These are phyloP conservation scores for Thelephora terrestris DNA, from an alignment of 1,284 basidiomycete genomes.

Conservation along the genomic window DNA sequence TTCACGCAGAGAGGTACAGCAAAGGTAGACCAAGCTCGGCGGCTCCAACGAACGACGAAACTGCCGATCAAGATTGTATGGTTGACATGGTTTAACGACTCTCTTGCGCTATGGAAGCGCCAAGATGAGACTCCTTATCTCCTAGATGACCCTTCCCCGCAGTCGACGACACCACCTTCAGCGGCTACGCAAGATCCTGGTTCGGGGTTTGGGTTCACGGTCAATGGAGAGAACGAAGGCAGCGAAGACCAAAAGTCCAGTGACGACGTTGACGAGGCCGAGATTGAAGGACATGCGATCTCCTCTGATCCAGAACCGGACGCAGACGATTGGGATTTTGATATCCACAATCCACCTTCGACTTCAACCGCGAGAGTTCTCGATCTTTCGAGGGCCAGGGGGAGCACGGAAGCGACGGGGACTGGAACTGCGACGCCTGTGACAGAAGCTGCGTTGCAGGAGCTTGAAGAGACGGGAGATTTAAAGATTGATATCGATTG, in stretches of 20 bases:
- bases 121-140: constrained; percentile 67
- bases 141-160: constrained; percentile 32
- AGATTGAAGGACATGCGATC: constrained; percentile 18
- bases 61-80: constrained; percentile 76
- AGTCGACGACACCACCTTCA: constrained; percentile 34
- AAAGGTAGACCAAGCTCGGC: constrained; percentile 78
- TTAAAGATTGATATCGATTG: constrained; percentile 57
- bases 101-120: constrained; percentile 70
- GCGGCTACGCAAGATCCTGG: constrained; percentile 31
- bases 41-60: constrained; percentile 22
- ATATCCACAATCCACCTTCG: constrained; percentile 18
- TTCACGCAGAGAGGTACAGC: constrained; percentile 65
- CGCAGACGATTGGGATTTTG: constrained; percentile 54
- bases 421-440: constrained; percentile 12
- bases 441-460: constrained; percentile 13
- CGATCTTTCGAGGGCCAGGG: constrained; percentile 6
- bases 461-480: constrained; percentile 16
- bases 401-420: constrained; percentile 18
- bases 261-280: too few relatives aligned
- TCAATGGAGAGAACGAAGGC: too few relatives aligned
- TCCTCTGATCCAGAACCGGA: constrained; percentile 58
- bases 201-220: too few relatives aligned
- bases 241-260: too few relatives aligned
- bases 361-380: neutral
- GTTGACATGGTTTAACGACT: constrained; percentile 83